Evolutionary conservation across 2,329 filamentous ascomycete genomes (phyloP).

Genomic region (Hymenoscyphus repandus): DNA sequence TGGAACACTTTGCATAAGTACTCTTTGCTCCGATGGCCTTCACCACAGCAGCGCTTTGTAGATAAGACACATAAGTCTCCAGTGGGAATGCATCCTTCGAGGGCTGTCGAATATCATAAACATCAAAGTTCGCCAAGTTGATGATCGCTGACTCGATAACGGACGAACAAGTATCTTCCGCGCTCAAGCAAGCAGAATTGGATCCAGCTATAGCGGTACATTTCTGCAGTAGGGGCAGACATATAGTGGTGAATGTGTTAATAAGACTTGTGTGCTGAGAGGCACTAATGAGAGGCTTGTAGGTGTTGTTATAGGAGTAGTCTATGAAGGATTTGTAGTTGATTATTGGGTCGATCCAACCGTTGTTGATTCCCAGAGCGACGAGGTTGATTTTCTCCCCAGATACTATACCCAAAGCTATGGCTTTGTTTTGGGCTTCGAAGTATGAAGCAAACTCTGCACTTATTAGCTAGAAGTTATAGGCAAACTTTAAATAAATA

Average conservation of each 20-base stretch:
- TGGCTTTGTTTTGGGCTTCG: constrained; percentile 46
- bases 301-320: constrained; percentile 31
- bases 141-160: constrained; percentile 2
- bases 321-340: constrained; percentile 39
- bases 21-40: constrained; percentile 41
- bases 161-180: not conserved
- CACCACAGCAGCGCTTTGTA: constrained; percentile 34
- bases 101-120: constrained; percentile 42
- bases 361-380: constrained; percentile 30
- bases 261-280: constrained; percentile 7
- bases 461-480: constrained; percentile 10
- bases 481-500: not conserved
- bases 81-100: constrained; percentile 31
- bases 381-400: constrained; percentile 28
- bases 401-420: constrained; percentile 35
- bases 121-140: constrained; percentile 33
- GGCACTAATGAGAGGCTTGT: constrained; percentile 35
- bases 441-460: constrained; percentile 48
- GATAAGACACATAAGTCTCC: constrained; percentile 37
- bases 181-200: not conserved
- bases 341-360: constrained; percentile 47
- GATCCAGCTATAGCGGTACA: constrained; percentile 70
- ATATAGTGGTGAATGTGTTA: not conserved
- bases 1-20: constrained; percentile 38
- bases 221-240: constrained; percentile 30